Evolutionary conservation across 2,329 filamentous ascomycete genomes (phyloP).

Genomic region (Arthrobotrys iridis): DNA sequence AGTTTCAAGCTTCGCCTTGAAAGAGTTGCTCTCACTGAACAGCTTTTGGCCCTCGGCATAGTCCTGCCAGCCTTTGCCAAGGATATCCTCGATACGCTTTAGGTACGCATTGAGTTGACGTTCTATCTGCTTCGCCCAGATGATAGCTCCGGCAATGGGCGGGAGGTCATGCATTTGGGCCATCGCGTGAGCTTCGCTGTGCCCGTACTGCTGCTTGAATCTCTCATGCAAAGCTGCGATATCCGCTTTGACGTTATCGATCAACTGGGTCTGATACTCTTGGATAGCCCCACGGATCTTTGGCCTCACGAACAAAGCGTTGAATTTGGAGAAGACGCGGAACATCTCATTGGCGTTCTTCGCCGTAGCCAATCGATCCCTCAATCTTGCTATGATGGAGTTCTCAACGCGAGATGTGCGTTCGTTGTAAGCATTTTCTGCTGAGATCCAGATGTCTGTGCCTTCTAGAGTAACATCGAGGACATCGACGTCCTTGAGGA

Average conservation of each 20-base stretch:
- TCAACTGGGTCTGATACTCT: conserved; percentile 97
- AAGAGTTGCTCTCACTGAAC: conserved; percentile 87
- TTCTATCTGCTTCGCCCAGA: conserved; percentile 97
- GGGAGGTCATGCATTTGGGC: conserved; percentile 94
- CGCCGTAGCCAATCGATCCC: conserved; percentile 91
- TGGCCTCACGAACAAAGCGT: conserved; percentile 96
- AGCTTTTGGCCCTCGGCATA: conserved; percentile 96
- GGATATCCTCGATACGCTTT: conserved; percentile 98
- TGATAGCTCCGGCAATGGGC: conserved; percentile 94
- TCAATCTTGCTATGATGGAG: conserved; percentile 92
- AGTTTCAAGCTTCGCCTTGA: conserved; percentile 95
- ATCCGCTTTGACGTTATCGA: conserved; percentile 96
- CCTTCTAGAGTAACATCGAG: conserved; percentile 90
- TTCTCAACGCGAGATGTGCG: conserved; percentile 97
- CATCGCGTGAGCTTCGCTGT: conserved; percentile 98
- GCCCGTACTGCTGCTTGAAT: conserved; percentile 98
- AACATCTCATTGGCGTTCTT: conserved; percentile 99
- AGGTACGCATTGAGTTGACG: conserved; percentile 95
- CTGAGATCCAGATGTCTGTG: conserved; percentile 89
- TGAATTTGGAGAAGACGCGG: conserved; percentile 99
- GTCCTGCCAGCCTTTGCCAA: conserved; percentile 92
- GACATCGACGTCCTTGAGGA: conserved; percentile 92
- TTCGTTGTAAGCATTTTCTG: conserved; percentile 96
- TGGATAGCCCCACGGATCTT: conserved; percentile 98
- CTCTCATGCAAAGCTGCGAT: conserved; percentile 93